These are phyloP conservation scores for Xerocomus amazonicus DNA, from an alignment of 1,284 basidiomycete genomes.

Conservation along the genomic window DNA sequence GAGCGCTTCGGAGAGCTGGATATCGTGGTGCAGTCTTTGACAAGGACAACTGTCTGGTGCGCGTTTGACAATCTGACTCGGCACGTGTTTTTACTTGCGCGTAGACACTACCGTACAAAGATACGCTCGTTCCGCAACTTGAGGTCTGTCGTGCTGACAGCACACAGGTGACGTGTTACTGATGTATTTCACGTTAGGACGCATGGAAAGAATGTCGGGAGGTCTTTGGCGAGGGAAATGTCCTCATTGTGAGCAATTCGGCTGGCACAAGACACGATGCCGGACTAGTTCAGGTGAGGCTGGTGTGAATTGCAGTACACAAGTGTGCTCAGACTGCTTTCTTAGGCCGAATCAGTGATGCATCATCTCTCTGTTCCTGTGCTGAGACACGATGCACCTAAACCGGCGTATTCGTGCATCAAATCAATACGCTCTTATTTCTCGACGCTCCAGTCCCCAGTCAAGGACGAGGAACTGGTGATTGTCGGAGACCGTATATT, in stretches of 20 bases:
- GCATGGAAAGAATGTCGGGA: conserved; percentile 74
- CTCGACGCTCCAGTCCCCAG: conserved; percentile 38
- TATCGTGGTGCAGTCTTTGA: conserved; percentile 90
- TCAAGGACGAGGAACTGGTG: conserved; percentile 62
- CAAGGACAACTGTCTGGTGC: conserved; percentile 95
- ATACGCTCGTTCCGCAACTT: conserved; percentile 71
- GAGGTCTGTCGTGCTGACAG: conserved; percentile 41
- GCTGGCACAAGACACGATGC: conserved; percentile 82
- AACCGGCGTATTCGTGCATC: conserved; percentile 63
- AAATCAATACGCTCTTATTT: conserved; percentile 54
- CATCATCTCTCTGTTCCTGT: conserved; percentile 79
- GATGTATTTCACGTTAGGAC: conserved; percentile 40
- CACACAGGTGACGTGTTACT: conserved; percentile 4
- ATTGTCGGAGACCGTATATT: conserved; percentile 89
- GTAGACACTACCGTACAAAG: conserved; percentile 75
- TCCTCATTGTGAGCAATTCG: conserved; percentile 93
- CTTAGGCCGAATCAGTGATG: conserved; percentile 82
- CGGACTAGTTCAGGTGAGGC: conserved; percentile 70
- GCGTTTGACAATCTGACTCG: conserved; percentile 21
- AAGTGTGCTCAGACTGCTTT: background rate
- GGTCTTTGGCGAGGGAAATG: conserved; percentile 74
- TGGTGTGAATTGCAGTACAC: too few species aligned
- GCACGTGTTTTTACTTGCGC: background rate
- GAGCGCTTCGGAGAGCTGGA: conserved; percentile 69
- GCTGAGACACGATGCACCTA: conserved; percentile 68